These are phyloP conservation scores for Podaxis sp. DNA, from an alignment of 768 basidiomycete species.

Conservation along the genomic window DNA sequence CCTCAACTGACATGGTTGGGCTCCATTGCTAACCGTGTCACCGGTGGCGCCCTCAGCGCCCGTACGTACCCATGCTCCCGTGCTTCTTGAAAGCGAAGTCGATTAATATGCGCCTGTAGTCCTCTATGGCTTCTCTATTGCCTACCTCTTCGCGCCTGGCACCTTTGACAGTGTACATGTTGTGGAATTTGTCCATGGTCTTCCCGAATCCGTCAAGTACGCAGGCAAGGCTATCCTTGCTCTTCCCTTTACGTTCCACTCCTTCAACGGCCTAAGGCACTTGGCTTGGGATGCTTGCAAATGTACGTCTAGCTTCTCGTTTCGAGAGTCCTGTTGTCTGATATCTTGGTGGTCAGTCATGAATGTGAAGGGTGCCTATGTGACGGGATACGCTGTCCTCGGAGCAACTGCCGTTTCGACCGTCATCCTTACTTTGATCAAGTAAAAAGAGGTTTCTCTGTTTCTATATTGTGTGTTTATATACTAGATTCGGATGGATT, in stretches of 20 bases:
- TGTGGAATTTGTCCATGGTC: constrained; percentile 63
- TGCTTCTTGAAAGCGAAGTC: neutral
- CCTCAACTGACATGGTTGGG: constrained; percentile 89
- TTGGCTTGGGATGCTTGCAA: constrained; percentile 86
- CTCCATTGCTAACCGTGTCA: constrained; percentile 86
- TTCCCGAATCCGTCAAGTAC: constrained; percentile 79
- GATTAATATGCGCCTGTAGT: constrained; percentile 40
- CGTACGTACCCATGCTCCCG: constrained; percentile 48
- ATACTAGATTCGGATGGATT: neutral
- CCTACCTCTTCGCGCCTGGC: constrained; percentile 80
- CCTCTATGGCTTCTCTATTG: constrained; percentile 85
- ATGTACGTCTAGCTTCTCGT: constrained; percentile 56
- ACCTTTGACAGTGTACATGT: constrained; percentile 80
- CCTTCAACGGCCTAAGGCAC: constrained; percentile 88
- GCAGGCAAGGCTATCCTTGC: constrained; percentile 78
- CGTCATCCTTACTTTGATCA: constrained; percentile 48
- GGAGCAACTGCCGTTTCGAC: constrained; percentile 78
- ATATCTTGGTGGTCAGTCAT: constrained; percentile 51
- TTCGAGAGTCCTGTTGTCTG: constrained; percentile 5
- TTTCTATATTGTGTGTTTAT: neutral
- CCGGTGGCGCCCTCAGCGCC: constrained; percentile 77
- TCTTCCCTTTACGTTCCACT: constrained; percentile 88
- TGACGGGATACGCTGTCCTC: constrained; percentile 80
- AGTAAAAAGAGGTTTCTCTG: constrained; percentile 20
- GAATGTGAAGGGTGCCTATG: constrained; percentile 77